A percentile compares a stretch with the other conserved stretches of the same genome.
Conservation (phyloP, 148 eudicot genomes). For the Spergularia bocconei region DNA sequence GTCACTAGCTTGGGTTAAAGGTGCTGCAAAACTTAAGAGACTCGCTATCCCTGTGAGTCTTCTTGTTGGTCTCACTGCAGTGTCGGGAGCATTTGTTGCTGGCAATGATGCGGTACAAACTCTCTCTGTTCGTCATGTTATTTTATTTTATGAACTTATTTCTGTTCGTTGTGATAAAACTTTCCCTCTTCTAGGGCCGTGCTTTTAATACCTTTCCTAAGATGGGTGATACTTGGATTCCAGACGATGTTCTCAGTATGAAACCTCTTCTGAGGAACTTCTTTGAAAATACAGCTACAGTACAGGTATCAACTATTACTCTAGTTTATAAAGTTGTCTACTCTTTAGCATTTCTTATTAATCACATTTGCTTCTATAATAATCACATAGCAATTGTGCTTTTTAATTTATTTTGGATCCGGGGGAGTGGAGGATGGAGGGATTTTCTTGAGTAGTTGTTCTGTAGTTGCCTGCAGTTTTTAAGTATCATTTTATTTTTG, state of each 20-base stretch:
- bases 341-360: neutral
- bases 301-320: conserved; percentile 56
- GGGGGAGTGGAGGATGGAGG: too few relatives aligned
- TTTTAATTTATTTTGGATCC: too few relatives aligned
- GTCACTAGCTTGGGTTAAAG: conserved; percentile 83
- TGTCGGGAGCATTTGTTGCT: conserved; percentile 98
- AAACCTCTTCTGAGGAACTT: conserved; percentile 86
- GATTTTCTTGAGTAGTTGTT: neutral
- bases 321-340: neutral
- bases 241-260: conserved; percentile 84
- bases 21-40: conserved; percentile 88
- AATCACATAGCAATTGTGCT: neutral
- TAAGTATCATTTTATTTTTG: too few relatives aligned
- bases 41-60: conserved; percentile 81
- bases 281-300: conserved; percentile 92
- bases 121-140: neutral
- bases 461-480: too few relatives aligned
- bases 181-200: conserved; percentile 57
- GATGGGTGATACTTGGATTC: conserved; percentile 98
- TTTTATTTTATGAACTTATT: neutral
- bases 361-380: too few relatives aligned
- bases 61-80: conserved; percentile 85
- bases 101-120: conserved; percentile 95
- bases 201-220: conserved; percentile 93
- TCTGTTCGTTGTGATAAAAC: neutral